Conservation (phyloP, 495 filamentous ascomycete species). For the Hyphodiscus hymeniophilus region DNA sequence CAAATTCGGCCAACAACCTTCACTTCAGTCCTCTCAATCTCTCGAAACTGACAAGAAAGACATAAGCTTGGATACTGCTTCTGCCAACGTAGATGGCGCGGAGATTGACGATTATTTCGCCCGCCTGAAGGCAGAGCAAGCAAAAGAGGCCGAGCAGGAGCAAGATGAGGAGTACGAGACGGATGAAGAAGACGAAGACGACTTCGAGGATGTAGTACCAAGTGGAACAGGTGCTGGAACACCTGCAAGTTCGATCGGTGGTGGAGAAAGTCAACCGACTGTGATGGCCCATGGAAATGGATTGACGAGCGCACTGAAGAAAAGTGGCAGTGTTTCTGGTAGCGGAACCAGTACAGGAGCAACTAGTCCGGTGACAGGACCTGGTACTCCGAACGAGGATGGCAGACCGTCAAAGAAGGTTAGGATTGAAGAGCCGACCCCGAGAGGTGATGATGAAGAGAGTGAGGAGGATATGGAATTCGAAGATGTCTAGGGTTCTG, state of each 20-base stretch:
- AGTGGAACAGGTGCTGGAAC: slow-evolving; percentile 21
- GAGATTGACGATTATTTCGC: slow-evolving; percentile 47
- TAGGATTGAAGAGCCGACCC: slow-evolving; percentile 42
- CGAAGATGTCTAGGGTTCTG: slow-evolving; percentile 44
- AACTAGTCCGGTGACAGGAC: slow-evolving; percentile 23
- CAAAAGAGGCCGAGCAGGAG: slow-evolving; percentile 34
- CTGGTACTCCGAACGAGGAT: slow-evolving; percentile 29
- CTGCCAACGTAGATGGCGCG: slow-evolving; percentile 24
- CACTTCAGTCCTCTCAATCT: slow-evolving; percentile 13
- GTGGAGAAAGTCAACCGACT: slow-evolving; percentile 6
- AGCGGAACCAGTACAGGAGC: slow-evolving; percentile 28
- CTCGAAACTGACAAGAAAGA: slow-evolving; percentile 48
- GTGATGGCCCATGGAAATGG: slow-evolving; percentile 3
- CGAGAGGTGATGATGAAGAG: slow-evolving; percentile 38
- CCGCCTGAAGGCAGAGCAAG: slow-evolving; percentile 42
- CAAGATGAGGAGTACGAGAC: slow-evolving; percentile 41
- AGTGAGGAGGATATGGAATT: slow-evolving; percentile 57
- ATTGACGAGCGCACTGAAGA: slow-evolving; percentile 19
- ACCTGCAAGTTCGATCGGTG: slow-evolving; percentile 16
- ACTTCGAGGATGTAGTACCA: slow-evolving; percentile 34
- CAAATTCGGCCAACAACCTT: slow-evolving; percentile 20
- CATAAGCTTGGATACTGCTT: slow-evolving; percentile 19
- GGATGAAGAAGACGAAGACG: slow-evolving; percentile 42
- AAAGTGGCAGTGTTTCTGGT: slow-evolving; percentile 21
- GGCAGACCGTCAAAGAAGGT: slow-evolving; percentile 44